Evolutionary conservation across 1,284 basidiomycete genomes (phyloP).

Genomic region (Cryptococcus jaspeensis): DNA sequence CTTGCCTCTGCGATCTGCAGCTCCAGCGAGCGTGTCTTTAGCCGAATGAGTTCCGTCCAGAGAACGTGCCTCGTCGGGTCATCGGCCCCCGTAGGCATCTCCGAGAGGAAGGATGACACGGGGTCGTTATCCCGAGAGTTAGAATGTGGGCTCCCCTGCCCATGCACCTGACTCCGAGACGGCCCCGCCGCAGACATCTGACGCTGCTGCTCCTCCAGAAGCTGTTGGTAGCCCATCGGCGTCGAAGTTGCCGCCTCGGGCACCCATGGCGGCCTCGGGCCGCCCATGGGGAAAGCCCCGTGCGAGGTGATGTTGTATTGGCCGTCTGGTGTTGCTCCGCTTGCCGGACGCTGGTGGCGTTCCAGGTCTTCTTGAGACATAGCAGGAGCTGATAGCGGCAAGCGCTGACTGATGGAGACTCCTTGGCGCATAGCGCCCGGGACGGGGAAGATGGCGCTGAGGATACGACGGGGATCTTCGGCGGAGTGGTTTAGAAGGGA

Average conservation of each 20-base stretch:
- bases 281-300: slow-evolving; percentile 15
- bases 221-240: too few relatives aligned
- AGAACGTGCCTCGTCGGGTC: slow-evolving; percentile 30
- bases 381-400: background rate
- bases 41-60: slow-evolving; percentile 44
- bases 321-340: slow-evolving; percentile 20
- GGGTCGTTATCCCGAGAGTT: slow-evolving; percentile 5
- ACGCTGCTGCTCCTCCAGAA: background rate
- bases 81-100: slow-evolving; percentile 28
- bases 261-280: slow-evolving; percentile 3
- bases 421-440: slow-evolving; percentile 7
- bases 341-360: slow-evolving; percentile 22
- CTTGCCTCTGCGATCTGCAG: slow-evolving; percentile 48
- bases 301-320: slow-evolving; percentile 9
- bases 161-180: background rate
- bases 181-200: background rate
- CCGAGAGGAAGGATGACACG: slow-evolving; percentile 19
- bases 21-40: slow-evolving; percentile 43
- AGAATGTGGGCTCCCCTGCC: background rate
- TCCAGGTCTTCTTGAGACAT: slow-evolving; percentile 18
- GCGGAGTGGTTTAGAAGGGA: too few relatives aligned
- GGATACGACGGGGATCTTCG: background rate
- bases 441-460: slow-evolving; percentile 6
- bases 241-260: background rate
- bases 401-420: background rate